Percentiles rank a stretch among this genome's conserved stretches.
These are phyloP conservation scores for Tolypocladium sp. DNA, from an alignment of 2,329 filamentous ascomycete genomes.

Conservation along the genomic window DNA sequence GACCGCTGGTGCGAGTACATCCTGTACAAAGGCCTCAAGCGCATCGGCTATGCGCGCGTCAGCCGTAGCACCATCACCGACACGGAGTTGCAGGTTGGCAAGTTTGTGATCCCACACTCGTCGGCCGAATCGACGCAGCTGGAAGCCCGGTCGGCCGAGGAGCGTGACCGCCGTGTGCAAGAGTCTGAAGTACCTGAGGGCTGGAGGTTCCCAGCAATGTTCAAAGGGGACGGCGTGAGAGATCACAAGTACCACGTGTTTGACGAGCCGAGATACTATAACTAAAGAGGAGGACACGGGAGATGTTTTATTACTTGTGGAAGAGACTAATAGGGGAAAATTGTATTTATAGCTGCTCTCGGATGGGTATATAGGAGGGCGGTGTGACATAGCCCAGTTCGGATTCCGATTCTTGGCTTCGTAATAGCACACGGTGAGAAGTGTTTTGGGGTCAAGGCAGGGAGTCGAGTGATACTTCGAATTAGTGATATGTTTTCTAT, in stretches of 20 bases:
- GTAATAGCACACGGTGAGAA: neutral
- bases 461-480: too few relatives aligned
- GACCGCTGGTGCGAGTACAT: conserved; percentile 99
- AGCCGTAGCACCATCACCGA: conserved; percentile 89
- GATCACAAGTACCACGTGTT: conserved; percentile 95
- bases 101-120: conserved; percentile 71
- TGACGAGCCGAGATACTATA: conserved; percentile 73
- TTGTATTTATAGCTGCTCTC: neutral
- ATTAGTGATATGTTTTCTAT: too few relatives aligned
- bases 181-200: conserved; percentile 71
- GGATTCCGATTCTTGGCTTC: neutral
- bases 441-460: too few relatives aligned
- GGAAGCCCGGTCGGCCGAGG: conserved; percentile 35
- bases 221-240: conserved; percentile 76
- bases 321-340: neutral
- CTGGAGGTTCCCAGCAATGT: conserved; percentile 74
- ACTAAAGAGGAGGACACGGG: conserved; percentile 13
- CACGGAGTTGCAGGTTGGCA: conserved; percentile 92
- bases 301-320: neutral
- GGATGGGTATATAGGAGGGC: neutral
- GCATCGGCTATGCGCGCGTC: conserved; percentile 83
- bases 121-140: conserved; percentile 44
- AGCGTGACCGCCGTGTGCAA: conserved; percentile 47
- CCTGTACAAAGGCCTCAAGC: conserved; percentile 78
- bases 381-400: neutral